Evolutionary conservation across 129 eudicot species (phyloP).

Genomic region (Flaveria robusta): DNA sequence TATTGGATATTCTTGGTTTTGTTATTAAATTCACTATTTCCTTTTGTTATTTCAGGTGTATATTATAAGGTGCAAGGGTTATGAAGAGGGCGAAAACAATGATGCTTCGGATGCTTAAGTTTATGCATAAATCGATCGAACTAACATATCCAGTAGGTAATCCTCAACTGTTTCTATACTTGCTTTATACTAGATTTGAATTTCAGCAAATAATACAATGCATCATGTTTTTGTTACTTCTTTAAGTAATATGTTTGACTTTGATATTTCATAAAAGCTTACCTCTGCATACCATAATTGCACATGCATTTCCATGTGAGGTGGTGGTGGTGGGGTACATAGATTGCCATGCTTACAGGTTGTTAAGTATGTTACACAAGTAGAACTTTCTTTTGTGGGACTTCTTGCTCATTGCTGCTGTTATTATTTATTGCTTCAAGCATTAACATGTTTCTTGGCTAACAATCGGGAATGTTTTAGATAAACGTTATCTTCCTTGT

Average conservation of each 20-base stretch:
- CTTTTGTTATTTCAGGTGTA: constrained; percentile 18
- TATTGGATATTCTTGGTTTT: background rate
- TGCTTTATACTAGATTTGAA: background rate
- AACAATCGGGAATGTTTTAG: background rate
- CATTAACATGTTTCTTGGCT: constrained; percentile 25
- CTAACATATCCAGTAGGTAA: constrained; percentile 30
- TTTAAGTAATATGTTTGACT: constrained; percentile 13
- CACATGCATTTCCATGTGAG: constrained; percentile 39
- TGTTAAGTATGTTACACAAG: constrained; percentile 26
- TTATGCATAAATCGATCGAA: constrained; percentile 23
- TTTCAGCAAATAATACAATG: constrained; percentile 21
- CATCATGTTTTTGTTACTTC: background rate
- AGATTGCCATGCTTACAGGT: constrained; percentile 35
- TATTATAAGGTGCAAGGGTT: constrained; percentile 37
- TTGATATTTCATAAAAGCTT: constrained; percentile 15
- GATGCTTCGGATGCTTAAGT: constrained; percentile 27
- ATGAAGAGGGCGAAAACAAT: constrained; percentile 33
- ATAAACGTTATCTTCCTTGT: constrained; percentile 4
- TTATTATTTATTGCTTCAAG: background rate
- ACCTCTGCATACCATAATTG: constrained; percentile 28
- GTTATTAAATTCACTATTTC: background rate
- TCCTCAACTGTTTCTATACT: background rate
- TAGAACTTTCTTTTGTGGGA: constrained; percentile 22
- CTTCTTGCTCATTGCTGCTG: constrained; percentile 26
- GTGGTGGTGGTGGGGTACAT: constrained; percentile 17